Conservation (phyloP, 257 asterid species). For the Nicotiana noctiflora region DNA sequence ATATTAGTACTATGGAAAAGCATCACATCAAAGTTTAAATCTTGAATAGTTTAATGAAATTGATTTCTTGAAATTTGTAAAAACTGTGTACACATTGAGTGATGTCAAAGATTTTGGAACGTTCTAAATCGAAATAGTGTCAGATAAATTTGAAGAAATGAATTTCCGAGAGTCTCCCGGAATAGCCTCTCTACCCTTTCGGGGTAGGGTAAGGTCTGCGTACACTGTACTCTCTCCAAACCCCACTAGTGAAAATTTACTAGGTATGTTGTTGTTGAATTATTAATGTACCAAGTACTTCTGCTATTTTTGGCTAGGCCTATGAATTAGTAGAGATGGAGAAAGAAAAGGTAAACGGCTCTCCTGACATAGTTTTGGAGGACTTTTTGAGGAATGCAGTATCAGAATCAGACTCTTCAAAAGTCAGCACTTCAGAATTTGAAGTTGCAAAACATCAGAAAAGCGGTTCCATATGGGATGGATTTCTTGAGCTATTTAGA, state of each 20-base stretch:
- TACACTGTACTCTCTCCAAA: no score
- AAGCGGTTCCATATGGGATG: conserved; percentile 41
- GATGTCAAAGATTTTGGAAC: not conserved
- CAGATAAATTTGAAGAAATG: not conserved
- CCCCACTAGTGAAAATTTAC: no score
- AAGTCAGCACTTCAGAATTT: conserved; percentile 61
- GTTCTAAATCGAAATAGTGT: not conserved
- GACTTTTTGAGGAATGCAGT: conserved; percentile 58
- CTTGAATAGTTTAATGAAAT: not conserved
- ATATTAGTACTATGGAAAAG: not conserved
- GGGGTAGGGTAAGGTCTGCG: no score
- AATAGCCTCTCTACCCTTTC: no score
- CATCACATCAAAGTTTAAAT: not conserved
- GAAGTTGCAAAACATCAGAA: conserved; percentile 26
- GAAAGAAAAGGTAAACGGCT: conserved; percentile 38
- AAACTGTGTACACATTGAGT: no score
- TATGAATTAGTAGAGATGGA: conserved; percentile 38
- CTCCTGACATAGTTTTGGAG: conserved; percentile 86
- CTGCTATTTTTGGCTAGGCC: not conserved
- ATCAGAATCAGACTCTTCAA: conserved; percentile 63
- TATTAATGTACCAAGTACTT: not conserved
- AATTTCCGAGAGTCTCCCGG: no score
- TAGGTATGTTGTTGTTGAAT: no score
- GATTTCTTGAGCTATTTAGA: conserved; percentile 35
- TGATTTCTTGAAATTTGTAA: not conserved